Evolutionary conservation across 306 rosid species (phyloP).

Genomic region (Bauhinia variegata): DNA sequence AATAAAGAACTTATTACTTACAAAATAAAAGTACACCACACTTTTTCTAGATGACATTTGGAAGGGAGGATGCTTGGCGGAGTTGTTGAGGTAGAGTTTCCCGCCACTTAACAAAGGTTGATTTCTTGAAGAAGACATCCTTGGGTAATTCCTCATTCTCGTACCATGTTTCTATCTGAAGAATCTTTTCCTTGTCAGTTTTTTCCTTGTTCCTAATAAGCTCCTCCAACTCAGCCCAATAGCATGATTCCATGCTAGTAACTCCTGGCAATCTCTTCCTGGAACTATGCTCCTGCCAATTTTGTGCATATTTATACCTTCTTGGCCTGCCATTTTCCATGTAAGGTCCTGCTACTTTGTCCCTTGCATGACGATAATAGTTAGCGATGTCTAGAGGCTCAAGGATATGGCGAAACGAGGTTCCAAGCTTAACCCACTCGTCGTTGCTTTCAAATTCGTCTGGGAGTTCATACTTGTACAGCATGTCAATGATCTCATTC

Average conservation of each 20-base stretch:
- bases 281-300: conserved; percentile 55
- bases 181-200: neutral
- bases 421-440: conserved; percentile 46
- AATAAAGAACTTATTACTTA: no score
- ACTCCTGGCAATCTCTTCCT: neutral
- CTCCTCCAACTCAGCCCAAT: conserved; percentile 61
- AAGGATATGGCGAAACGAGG: conserved; percentile 43
- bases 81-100: conserved; percentile 25
- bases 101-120: conserved; percentile 51
- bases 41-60: no score
- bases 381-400: conserved; percentile 64
- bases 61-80: neutral
- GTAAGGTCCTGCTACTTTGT: conserved; percentile 47
- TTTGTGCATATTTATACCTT: conserved; percentile 43
- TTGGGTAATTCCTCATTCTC: neutral
- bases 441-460: conserved; percentile 47
- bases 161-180: conserved; percentile 34
- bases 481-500: conserved; percentile 53
- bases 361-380: conserved; percentile 49
- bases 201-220: neutral
- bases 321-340: conserved; percentile 40
- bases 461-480: conserved; percentile 44
- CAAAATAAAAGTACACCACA: no score
- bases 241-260: conserved; percentile 43
- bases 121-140: conserved; percentile 36